Percentiles rank a stretch among this genome's conserved stretches.
These are phyloP conservation scores for Acacia melanoxylon DNA, from an alignment of 306 rosid genomes.

Conservation along the genomic window DNA sequence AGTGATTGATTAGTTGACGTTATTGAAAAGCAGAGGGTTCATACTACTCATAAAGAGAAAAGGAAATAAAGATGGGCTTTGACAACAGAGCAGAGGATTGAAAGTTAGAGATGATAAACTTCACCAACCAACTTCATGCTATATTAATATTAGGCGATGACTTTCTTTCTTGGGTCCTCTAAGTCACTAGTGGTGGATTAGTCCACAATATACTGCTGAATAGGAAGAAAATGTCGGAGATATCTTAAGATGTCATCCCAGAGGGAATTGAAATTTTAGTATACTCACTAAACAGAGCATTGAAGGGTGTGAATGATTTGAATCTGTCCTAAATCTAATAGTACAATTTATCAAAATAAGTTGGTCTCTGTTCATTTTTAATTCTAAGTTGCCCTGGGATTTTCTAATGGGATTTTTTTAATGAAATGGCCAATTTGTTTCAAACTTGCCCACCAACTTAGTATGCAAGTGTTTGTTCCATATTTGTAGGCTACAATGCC, in stretches of 20 bases:
- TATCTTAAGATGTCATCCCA: not conserved
- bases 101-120: not conserved
- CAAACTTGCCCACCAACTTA: not conserved
- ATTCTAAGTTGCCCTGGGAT: not conserved
- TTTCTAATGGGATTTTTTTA: not conserved
- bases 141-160: not conserved
- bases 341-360: not conserved
- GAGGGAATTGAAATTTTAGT: not conserved
- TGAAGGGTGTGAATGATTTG: not conserved
- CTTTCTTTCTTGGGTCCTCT: not conserved
- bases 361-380: not conserved
- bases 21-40: not conserved
- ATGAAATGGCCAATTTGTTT: not conserved
- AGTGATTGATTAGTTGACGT: not conserved
- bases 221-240: not conserved
- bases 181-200: not conserved
- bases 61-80: not conserved
- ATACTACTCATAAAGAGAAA: not conserved
- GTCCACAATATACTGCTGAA: not conserved
- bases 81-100: not conserved
- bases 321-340: not conserved
- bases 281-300: not conserved
- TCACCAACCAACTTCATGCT: not conserved
- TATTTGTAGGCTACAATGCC: conserved; percentile 18
- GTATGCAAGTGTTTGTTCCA: not conserved